Evolutionary conservation across 495 filamentous ascomycete species (phyloP).

Genomic region (Podospora pseudoanserina): DNA sequence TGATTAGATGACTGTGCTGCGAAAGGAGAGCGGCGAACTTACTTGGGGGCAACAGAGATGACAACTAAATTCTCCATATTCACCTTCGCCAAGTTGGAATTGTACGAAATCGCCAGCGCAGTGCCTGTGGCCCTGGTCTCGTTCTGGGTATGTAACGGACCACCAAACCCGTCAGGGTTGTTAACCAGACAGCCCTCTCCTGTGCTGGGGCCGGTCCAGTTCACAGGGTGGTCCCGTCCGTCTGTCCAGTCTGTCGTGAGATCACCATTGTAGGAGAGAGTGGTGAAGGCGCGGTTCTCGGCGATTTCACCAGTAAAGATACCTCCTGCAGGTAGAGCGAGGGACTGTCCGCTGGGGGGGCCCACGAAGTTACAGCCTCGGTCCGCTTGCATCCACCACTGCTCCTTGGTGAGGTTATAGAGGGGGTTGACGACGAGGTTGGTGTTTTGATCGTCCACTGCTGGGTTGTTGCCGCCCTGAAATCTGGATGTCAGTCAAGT

Average conservation of each 20-base stretch:
- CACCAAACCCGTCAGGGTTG: slow-evolving; percentile 31
- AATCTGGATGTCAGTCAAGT: too few species aligned
- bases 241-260: slow-evolving; percentile 45
- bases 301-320: slow-evolving; percentile 52
- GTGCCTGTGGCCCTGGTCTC: slow-evolving; percentile 45
- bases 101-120: slow-evolving; percentile 54
- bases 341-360: slow-evolving; percentile 41
- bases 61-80: slow-evolving; percentile 53
- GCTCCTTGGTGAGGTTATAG: slow-evolving; percentile 37
- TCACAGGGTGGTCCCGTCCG: slow-evolving; percentile 43
- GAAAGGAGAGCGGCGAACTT: neutral
- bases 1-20: neutral
- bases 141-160: slow-evolving; percentile 46
- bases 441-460: slow-evolving; percentile 40
- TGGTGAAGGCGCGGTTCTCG: slow-evolving; percentile 49
- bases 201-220: slow-evolving; percentile 41
- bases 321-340: slow-evolving; percentile 52
- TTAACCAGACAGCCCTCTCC: slow-evolving; percentile 27
- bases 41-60: slow-evolving; percentile 37
- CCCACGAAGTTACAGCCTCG: slow-evolving; percentile 45
- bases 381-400: slow-evolving; percentile 54
- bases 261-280: slow-evolving; percentile 46
- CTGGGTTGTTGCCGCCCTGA: slow-evolving; percentile 31
- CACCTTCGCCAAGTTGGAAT: slow-evolving; percentile 43
- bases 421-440: slow-evolving; percentile 43